phyloP scores from a whole-genome alignment of 2,329 filamentous ascomycete genomes.

The Keithomyces neogunnii region DNA sequence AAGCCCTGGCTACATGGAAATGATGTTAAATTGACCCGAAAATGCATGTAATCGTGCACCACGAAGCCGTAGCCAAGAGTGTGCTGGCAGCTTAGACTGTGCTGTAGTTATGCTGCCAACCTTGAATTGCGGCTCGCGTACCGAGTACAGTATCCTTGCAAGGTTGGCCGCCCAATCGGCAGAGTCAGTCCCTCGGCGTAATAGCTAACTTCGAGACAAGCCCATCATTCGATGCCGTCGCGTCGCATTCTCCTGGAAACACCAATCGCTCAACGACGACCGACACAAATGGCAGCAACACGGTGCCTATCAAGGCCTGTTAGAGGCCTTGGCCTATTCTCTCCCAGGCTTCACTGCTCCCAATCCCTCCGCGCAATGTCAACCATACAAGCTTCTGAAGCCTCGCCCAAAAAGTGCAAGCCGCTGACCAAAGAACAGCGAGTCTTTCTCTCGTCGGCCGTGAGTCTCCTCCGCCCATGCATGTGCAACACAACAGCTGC shows the following conservation, averaged over 20 bases:
- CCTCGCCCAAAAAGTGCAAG: slow-evolving; percentile 33
- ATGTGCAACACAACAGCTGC: not conserved
- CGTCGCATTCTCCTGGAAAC: not conserved
- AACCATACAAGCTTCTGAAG: slow-evolving; percentile 5
- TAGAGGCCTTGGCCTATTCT: slow-evolving; percentile 3
- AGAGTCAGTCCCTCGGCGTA: not conserved
- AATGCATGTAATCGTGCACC: too few species aligned
- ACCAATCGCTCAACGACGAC: not conserved
- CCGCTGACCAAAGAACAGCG: slow-evolving; percentile 62
- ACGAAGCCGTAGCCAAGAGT: too few species aligned
- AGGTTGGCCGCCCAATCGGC: not conserved
- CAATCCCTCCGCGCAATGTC: slow-evolving; percentile 6
- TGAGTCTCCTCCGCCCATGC: slow-evolving; percentile 24
- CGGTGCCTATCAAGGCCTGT: slow-evolving; percentile 10
- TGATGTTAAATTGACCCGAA: too few species aligned
- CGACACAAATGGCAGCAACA: slow-evolving; percentile 11
- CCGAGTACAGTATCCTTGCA: too few species aligned
- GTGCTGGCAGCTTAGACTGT: too few species aligned
- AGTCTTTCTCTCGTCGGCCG: slow-evolving; percentile 67
- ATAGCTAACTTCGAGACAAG: not conserved
- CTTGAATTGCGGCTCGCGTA: too few species aligned
- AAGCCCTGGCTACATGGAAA: too few species aligned
- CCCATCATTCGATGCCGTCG: not conserved
- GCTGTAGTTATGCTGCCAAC: too few species aligned
- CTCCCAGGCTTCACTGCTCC: slow-evolving; percentile 1